Conservation (phyloP, 768 basidiomycete genomes). For the Trametes villosa region DNA sequence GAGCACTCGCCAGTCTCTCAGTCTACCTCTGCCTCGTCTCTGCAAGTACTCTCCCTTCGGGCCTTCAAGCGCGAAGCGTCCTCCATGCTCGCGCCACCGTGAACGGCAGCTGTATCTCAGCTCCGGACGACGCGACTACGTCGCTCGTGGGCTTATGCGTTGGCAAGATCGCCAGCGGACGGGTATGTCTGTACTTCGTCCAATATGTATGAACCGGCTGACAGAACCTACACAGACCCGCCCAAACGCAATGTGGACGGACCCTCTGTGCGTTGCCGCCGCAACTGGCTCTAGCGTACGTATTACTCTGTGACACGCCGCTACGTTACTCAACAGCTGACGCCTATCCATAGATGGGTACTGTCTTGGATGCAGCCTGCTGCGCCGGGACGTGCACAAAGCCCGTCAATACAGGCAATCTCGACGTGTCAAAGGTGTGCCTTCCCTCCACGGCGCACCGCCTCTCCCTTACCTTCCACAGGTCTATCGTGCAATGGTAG, state of each 20-base stretch:
- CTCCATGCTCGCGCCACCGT: too few species aligned
- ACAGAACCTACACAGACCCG: not conserved
- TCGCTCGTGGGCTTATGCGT: too few species aligned
- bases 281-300: conserved; percentile 5
- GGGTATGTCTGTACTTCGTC: too few species aligned
- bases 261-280: not conserved
- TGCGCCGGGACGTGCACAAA: conserved; percentile 9
- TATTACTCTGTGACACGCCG: not conserved
- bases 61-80: too few species aligned
- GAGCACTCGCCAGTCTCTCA: too few species aligned
- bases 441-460: not conserved
- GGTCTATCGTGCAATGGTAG: conserved; percentile 4
- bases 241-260: conserved; percentile 2
- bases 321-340: not conserved
- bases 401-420: not conserved
- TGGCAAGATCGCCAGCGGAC: too few species aligned
- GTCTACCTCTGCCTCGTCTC: too few species aligned
- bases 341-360: not conserved
- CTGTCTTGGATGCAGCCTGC: conserved; percentile 3
- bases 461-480: too few species aligned
- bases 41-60: too few species aligned
- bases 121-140: too few species aligned
- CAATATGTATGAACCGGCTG: not conserved
- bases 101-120: too few species aligned
- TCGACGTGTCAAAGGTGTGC: conserved; percentile 7